Evolutionary conservation across 169 alveolate species (phyloP).

Genomic region (Eimeria mitis): DNA sequence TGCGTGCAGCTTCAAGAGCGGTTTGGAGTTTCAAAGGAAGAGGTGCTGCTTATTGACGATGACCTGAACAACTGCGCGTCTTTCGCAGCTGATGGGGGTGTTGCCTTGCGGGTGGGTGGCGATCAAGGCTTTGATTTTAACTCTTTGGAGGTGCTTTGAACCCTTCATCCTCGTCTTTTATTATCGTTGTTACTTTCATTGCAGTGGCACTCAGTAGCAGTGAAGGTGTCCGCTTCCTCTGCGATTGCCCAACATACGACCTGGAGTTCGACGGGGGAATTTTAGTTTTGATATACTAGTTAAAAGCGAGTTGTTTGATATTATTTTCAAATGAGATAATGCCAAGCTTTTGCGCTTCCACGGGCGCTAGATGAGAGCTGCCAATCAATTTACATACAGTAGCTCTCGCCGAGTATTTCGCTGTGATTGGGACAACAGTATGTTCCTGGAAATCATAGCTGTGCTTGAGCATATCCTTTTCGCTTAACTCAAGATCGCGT

Average conservation of each 20-base stretch:
- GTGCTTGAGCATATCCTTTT: neutral
- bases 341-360: neutral
- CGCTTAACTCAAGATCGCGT: neutral
- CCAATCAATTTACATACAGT: neutral
- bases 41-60: slow-evolving; percentile 53
- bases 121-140: slow-evolving; percentile 32
- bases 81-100: slow-evolving; percentile 50
- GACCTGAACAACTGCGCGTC: slow-evolving; percentile 37
- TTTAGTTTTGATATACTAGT: neutral
- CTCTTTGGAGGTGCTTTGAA: neutral
- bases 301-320: neutral
- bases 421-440: neutral
- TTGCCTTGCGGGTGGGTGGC: slow-evolving; percentile 24
- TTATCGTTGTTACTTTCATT: neutral
- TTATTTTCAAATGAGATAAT: neutral
- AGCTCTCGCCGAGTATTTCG: neutral
- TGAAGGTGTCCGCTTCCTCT: neutral
- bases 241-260: neutral
- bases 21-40: slow-evolving; percentile 27
- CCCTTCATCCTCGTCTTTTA: neutral
- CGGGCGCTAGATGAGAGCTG: neutral
- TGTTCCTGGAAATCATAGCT: neutral
- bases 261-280: neutral
- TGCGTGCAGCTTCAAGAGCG: slow-evolving; percentile 11
- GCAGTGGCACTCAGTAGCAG: neutral